Conservation (phyloP, 1,284 basidiomycete species). For the Cystobasidiaceae sp. region DNA sequence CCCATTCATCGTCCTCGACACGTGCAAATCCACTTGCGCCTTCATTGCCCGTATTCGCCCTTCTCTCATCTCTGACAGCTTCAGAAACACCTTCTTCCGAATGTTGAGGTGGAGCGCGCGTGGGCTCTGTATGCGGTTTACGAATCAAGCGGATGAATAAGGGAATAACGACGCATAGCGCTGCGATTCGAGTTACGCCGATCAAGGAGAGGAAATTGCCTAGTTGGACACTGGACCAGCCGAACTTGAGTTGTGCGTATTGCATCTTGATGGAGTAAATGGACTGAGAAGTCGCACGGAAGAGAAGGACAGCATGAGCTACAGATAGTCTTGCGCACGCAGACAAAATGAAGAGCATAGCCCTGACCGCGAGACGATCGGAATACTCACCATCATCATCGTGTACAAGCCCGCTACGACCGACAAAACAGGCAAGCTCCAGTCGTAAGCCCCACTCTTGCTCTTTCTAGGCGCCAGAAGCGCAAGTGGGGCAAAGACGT, state of each 20-base stretch:
- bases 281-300: neutral
- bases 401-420: slow-evolving; percentile 21
- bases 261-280: slow-evolving; percentile 29
- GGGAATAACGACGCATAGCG: slow-evolving; percentile 21
- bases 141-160: slow-evolving; percentile 16
- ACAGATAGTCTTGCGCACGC: neutral
- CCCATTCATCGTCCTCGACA: slow-evolving; percentile 28
- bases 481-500: slow-evolving; percentile 18
- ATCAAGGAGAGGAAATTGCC: slow-evolving; percentile 22
- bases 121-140: slow-evolving; percentile 19
- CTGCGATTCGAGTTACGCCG: slow-evolving; percentile 21
- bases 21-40: slow-evolving; percentile 8
- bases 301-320: neutral
- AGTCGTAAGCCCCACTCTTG: slow-evolving; percentile 1
- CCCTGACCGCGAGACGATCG: too few species aligned
- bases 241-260: slow-evolving; percentile 29
- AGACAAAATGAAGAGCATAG: neutral
- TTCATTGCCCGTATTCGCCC: neutral
- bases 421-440: slow-evolving; percentile 21
- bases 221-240: slow-evolving; percentile 22
- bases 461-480: slow-evolving; percentile 15
- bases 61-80: neutral
- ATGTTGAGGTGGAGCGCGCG: neutral
- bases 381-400: slow-evolving; percentile 19
- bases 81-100: neutral